Evolutionary conservation across 768 basidiomycete species (phyloP).

Genomic region (Mycena venus): DNA sequence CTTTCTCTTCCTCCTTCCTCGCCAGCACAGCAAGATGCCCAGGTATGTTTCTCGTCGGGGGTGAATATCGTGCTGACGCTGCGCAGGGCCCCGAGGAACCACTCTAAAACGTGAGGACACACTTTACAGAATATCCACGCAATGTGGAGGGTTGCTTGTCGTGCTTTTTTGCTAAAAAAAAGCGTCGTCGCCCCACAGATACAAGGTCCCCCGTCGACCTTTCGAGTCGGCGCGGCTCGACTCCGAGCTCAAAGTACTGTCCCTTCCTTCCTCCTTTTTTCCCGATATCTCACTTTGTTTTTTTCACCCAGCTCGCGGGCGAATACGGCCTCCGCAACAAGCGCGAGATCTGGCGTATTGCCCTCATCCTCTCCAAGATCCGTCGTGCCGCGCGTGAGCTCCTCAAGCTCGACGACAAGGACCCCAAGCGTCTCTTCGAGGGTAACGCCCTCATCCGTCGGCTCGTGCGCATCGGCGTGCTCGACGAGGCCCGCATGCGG

Average conservation of each 20-base stretch:
- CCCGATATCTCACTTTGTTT: background rate
- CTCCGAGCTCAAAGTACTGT: slow-evolving; percentile 93
- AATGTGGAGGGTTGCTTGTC: slow-evolving; percentile 73
- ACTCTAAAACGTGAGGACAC: slow-evolving; percentile 92
- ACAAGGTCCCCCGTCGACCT: slow-evolving; percentile 98
- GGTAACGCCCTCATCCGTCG: slow-evolving; percentile 96
- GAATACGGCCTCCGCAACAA: slow-evolving; percentile 99
- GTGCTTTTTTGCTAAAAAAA: slow-evolving; percentile 69
- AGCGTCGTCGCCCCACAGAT: slow-evolving; percentile 76
- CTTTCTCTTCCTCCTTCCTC: background rate
- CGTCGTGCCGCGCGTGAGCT: slow-evolving; percentile 99
- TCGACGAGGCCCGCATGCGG: slow-evolving; percentile 98
- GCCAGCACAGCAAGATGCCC: slow-evolving; percentile 71
- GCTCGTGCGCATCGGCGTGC: slow-evolving; percentile 99
- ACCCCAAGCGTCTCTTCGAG: slow-evolving; percentile 99
- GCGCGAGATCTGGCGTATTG: slow-evolving; percentile 99
- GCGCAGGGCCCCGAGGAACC: slow-evolving; percentile 89
- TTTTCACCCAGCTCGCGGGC: slow-evolving; percentile 87
- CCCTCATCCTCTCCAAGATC: slow-evolving; percentile 98
- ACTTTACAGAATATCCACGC: slow-evolving; percentile 73
- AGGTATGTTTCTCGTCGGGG: slow-evolving; percentile 61
- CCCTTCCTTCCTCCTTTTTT: slow-evolving; percentile 10
- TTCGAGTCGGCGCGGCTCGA: slow-evolving; percentile 99
- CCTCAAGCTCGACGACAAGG: slow-evolving; percentile 99
- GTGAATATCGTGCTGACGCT: slow-evolving; percentile 48